Evolutionary conservation across 495 filamentous ascomycete genomes (phyloP).

Genomic region (Podospora australis): DNA sequence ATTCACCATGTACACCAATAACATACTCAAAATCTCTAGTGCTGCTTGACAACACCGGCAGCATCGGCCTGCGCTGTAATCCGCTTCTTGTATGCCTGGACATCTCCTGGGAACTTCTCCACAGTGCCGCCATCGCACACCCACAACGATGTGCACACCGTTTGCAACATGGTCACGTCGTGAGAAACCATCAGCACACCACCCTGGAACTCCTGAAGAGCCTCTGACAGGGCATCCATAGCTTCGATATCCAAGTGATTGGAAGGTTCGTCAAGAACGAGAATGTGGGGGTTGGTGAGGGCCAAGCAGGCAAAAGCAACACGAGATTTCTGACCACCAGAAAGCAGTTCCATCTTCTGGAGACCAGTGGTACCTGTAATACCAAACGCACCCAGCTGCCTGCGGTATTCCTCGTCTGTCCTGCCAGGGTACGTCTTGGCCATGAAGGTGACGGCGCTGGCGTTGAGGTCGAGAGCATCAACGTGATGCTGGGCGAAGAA

Average conservation of each 20-base stretch:
- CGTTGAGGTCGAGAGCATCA: constrained; percentile 86
- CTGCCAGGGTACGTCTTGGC: constrained; percentile 82
- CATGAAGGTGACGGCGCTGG: constrained; percentile 91
- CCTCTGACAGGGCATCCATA: constrained; percentile 89
- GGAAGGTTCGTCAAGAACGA: constrained; percentile 96
- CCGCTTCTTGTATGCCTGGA: constrained; percentile 95
- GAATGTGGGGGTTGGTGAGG: constrained; percentile 87
- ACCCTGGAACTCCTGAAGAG: constrained; percentile 80
- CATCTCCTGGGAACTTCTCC: constrained; percentile 93
- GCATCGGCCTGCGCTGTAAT: constrained; percentile 86
- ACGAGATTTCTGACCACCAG: constrained; percentile 96
- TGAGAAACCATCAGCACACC: constrained; percentile 98
- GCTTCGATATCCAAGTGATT: constrained; percentile 99
- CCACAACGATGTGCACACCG: constrained; percentile 90
- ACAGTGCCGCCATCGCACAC: constrained; percentile 93
- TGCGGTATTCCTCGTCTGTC: constrained; percentile 92
- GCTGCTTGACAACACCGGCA: constrained; percentile 68
- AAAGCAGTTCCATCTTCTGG: constrained; percentile 91
- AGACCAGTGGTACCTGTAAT: constrained; percentile 97
- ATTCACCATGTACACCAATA: too few species aligned
- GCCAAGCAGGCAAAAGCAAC: constrained; percentile 95
- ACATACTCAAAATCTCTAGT: constrained; percentile 23
- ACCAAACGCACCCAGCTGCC: constrained; percentile 93
- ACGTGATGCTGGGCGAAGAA: constrained; percentile 99
- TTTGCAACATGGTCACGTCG: constrained; percentile 96